A percentile compares a stretch with the other conserved stretches of the same genome.
Conservation (phyloP, 2,329 filamentous ascomycete genomes). For the Microcyclosporella mali region DNA sequence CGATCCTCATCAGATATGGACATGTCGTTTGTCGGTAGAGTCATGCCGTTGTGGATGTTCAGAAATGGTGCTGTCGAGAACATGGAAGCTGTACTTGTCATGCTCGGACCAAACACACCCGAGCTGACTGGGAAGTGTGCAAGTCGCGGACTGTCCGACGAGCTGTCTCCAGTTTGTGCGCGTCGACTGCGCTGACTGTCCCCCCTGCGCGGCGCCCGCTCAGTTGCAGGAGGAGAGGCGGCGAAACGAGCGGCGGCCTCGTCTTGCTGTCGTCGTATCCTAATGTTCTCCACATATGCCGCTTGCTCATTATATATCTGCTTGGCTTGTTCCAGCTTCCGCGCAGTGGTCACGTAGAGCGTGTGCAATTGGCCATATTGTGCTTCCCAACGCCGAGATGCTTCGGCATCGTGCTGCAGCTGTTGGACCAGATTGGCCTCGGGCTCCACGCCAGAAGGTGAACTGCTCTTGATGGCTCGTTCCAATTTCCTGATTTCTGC, state of each 20-base stretch:
- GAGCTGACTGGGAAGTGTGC: slow-evolving; percentile 21
- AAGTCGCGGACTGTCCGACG: slow-evolving; percentile 26
- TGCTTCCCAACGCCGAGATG: slow-evolving; percentile 35
- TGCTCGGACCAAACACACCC: slow-evolving; percentile 33
- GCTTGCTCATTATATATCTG: slow-evolving; percentile 42
- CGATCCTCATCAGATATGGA: slow-evolving; percentile 57
- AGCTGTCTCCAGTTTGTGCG: slow-evolving; percentile 31
- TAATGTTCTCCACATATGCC: slow-evolving; percentile 24
- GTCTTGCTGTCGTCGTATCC: slow-evolving; percentile 27
- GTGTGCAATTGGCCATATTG: slow-evolving; percentile 26
- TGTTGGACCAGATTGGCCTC: slow-evolving; percentile 31
- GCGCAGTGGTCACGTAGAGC: slow-evolving; percentile 27
- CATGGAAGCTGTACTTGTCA: slow-evolving; percentile 47
- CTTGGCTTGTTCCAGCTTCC: slow-evolving; percentile 30
- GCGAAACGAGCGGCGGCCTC: slow-evolving; percentile 21
- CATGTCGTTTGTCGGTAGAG: slow-evolving; percentile 42
- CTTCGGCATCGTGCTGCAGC: slow-evolving; percentile 35
- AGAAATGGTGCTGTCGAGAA: slow-evolving; percentile 46
- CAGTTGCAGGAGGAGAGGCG: slow-evolving; percentile 20
- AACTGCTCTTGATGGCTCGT: slow-evolving; percentile 53
- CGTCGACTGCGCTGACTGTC: slow-evolving; percentile 38
- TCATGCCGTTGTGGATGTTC: slow-evolving; percentile 58
- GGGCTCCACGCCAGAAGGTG: slow-evolving; percentile 27
- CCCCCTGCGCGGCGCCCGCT: slow-evolving; percentile 26
- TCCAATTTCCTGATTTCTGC: slow-evolving; percentile 67